These are phyloP conservation scores for Talaromyces albobiverticillius DNA, from an alignment of 2,329 filamentous ascomycete species.

Conservation along the genomic window DNA sequence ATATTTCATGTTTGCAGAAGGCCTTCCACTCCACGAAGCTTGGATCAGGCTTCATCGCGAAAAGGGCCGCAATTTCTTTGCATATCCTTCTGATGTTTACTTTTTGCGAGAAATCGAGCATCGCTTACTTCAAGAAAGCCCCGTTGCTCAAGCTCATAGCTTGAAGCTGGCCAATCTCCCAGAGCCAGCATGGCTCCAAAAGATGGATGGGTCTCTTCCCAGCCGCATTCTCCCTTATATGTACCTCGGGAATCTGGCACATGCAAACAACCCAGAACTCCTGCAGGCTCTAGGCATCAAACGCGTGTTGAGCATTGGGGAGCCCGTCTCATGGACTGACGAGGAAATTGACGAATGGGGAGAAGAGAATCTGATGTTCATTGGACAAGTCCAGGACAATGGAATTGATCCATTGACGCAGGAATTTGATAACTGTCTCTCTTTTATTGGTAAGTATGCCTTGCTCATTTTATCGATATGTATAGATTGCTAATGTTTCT, in stretches of 20 bases:
- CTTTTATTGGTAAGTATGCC: slow-evolving; percentile 77
- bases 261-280: slow-evolving; percentile 90
- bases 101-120: slow-evolving; percentile 74
- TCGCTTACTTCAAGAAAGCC: slow-evolving; percentile 62
- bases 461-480: neutral
- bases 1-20: slow-evolving; percentile 91
- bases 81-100: slow-evolving; percentile 85
- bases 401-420: slow-evolving; percentile 87
- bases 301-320: slow-evolving; percentile 88
- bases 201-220: slow-evolving; percentile 85
- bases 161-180: slow-evolving; percentile 26
- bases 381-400: slow-evolving; percentile 91
- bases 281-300: slow-evolving; percentile 76
- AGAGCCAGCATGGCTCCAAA: slow-evolving; percentile 74
- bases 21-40: slow-evolving; percentile 73
- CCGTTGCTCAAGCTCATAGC: slow-evolving; percentile 21
- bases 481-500: neutral
- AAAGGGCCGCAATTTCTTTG: slow-evolving; percentile 89
- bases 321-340: slow-evolving; percentile 77
- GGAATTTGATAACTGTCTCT: slow-evolving; percentile 80
- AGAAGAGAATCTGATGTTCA: slow-evolving; percentile 70
- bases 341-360: slow-evolving; percentile 71
- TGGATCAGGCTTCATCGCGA: slow-evolving; percentile 82
- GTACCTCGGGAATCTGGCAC: slow-evolving; percentile 89
- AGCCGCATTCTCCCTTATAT: slow-evolving; percentile 88